Conservation (phyloP, 2,329 filamentous ascomycete species). For the Berkeleyomyces rouxiae region DNA sequence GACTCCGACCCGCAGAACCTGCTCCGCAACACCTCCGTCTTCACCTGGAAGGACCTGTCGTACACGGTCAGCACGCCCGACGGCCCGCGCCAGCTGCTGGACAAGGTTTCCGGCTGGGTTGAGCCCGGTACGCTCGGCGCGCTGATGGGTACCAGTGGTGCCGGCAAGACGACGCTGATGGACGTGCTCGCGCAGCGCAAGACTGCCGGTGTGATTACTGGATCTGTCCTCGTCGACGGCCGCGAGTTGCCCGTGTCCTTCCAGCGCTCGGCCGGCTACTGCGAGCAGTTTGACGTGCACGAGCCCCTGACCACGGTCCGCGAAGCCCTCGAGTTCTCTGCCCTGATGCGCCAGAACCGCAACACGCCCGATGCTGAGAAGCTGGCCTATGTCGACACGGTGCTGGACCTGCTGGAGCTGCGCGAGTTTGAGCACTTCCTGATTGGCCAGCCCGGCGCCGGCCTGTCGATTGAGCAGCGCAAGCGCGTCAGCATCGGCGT, state of each 20-base stretch:
- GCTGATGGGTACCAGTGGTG: conserved; percentile 67
- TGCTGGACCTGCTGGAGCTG: conserved; percentile 47
- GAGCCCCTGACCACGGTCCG: conserved; percentile 56
- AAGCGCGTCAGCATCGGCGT: conserved; percentile 44
- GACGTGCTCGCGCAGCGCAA: conserved; percentile 69
- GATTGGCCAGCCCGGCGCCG: conserved; percentile 33
- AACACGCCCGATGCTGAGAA: conserved; percentile 50
- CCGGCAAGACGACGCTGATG: conserved; percentile 72
- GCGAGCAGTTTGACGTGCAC: conserved; percentile 69
- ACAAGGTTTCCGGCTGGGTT: conserved; percentile 71
- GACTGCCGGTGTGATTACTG: conserved; percentile 58
- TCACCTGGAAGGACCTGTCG: conserved; percentile 57
- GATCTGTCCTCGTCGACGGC: conserved; percentile 63
- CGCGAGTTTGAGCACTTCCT: conserved; percentile 32
- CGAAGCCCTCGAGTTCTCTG: conserved; percentile 56
- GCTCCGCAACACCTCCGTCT: conserved; percentile 47
- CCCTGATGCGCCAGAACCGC: conserved; percentile 50
- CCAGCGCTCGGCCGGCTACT: conserved; percentile 64
- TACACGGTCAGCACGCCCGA: conserved; percentile 45
- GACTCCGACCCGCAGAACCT: conserved; percentile 21
- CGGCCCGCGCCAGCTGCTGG: conserved; percentile 51
- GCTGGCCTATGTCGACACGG: conserved; percentile 58
- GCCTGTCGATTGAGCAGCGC: conserved; percentile 35
- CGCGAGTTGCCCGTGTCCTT: conserved; percentile 54
- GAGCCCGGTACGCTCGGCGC: conserved; percentile 65